Evolutionary conservation across 164 flowering plant species (phyloP).

Genomic region (Umbilicus rupestris): DNA sequence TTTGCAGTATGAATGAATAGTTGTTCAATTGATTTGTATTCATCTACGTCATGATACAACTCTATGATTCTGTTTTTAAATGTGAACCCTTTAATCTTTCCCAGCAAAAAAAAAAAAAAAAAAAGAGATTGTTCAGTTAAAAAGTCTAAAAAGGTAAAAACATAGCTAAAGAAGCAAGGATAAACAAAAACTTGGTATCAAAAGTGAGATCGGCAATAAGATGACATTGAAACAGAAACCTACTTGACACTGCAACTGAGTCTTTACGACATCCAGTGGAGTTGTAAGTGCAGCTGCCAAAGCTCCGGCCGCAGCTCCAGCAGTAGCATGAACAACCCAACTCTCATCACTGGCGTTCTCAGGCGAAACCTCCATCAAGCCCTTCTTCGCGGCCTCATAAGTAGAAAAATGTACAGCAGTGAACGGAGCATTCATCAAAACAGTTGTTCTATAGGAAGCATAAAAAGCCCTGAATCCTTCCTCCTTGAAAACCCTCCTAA

Average conservation of each 20-base stretch:
- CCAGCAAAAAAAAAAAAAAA: no score
- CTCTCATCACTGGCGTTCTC: conserved; percentile 41
- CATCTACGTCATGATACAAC: no score
- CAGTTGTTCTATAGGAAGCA: conserved; percentile 55
- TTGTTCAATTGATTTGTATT: no score
- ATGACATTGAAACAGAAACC: background rate
- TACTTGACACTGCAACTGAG: conserved; percentile 68
- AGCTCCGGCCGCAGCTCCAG: conserved; percentile 64
- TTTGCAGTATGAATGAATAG: no score
- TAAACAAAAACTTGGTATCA: background rate
- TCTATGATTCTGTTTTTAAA: no score
- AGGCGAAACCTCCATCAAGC: conserved; percentile 43
- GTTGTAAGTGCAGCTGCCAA: conserved; percentile 50
- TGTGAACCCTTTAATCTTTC: no score
- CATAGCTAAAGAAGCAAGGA: no score
- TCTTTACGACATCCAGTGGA: conserved; percentile 63
- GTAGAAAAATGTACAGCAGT: conserved; percentile 60
- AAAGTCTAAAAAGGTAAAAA: no score
- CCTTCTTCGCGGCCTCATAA: conserved; percentile 54
- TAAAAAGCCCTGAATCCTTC: conserved; percentile 42
- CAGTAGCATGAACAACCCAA: conserved; percentile 56
- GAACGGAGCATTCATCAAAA: conserved; percentile 65
- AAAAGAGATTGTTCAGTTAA: no score
- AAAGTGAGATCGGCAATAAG: background rate
- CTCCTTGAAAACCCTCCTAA: conserved; percentile 40